These are phyloP conservation scores for Desmodesmus armatus DNA, from an alignment of 139 green algal species.

Conservation along the genomic window DNA sequence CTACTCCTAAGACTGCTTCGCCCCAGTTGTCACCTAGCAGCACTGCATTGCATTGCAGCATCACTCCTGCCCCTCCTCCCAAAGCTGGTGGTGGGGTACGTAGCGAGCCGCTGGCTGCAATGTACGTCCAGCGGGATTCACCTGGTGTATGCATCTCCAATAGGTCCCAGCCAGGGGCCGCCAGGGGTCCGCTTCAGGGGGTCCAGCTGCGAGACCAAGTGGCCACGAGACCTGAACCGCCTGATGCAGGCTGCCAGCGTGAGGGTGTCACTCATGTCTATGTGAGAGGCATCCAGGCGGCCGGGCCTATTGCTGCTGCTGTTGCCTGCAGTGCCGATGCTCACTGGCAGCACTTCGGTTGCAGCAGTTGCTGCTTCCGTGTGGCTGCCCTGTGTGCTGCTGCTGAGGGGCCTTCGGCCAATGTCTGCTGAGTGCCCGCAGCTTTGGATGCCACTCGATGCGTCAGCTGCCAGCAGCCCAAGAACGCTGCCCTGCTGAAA, in stretches of 20 bases:
- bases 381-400: background rate
- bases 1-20: no score
- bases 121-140: no score
- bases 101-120: no score
- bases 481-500: no score
- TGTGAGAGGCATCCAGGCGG: background rate
- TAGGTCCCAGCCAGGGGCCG: constrained; percentile 57
- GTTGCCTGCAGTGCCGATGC: background rate
- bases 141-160: constrained; percentile 35
- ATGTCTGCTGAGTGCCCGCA: background rate
- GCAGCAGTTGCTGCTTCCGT: no score
- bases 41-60: no score
- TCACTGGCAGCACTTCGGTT: no score
- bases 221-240: constrained; percentile 59
- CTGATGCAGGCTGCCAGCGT: constrained; percentile 52
- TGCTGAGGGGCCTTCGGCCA: background rate
- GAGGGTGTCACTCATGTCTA: constrained; percentile 53
- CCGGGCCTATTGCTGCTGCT: background rate
- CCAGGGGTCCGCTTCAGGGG: constrained; percentile 53
- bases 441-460: no score
- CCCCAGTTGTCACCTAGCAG: no score
- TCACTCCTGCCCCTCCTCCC: no score
- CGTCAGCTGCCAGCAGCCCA: no score
- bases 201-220: constrained; percentile 69
- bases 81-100: no score